phyloP scores from a whole-genome alignment of 2,329 filamentous ascomycete genomes.

The Aspergillus brasiliensis region DNA sequence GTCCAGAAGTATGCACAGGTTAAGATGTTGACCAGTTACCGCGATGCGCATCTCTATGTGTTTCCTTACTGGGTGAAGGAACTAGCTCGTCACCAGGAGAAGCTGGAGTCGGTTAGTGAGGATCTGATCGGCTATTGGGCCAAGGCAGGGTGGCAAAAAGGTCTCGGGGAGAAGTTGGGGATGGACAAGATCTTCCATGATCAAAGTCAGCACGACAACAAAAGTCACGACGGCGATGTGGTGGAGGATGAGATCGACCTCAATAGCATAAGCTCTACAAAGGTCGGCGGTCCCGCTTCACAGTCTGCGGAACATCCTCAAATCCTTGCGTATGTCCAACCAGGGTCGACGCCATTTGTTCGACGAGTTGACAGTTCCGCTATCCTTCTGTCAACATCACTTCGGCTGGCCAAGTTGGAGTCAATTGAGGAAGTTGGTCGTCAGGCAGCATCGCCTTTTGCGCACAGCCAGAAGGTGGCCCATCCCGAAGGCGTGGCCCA shows the following conservation, averaged over 20 bases:
- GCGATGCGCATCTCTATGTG: slow-evolving; percentile 93
- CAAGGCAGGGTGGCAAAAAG: slow-evolving; percentile 87
- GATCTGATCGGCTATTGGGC: slow-evolving; percentile 95
- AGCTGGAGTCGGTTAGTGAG: slow-evolving; percentile 84
- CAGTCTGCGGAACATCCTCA: neutral
- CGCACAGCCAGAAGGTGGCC: slow-evolving; percentile 77
- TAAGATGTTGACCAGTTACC: slow-evolving; percentile 78
- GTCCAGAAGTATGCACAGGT: slow-evolving; percentile 73
- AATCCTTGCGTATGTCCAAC: neutral
- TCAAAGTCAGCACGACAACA: slow-evolving; percentile 39
- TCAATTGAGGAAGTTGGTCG: slow-evolving; percentile 64
- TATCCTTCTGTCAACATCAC: slow-evolving; percentile 76
- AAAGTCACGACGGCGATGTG: slow-evolving; percentile 42
- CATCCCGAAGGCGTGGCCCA: slow-evolving; percentile 80
- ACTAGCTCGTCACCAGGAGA: slow-evolving; percentile 76
- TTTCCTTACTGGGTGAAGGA: slow-evolving; percentile 90
- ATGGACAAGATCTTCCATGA: slow-evolving; percentile 65
- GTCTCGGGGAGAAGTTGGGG: slow-evolving; percentile 75
- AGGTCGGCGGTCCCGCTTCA: slow-evolving; percentile 31
- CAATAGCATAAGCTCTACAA: slow-evolving; percentile 57
- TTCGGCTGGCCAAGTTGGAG: slow-evolving; percentile 81
- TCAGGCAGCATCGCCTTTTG: slow-evolving; percentile 67
- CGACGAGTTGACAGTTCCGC: slow-evolving; percentile 86
- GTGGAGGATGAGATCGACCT: slow-evolving; percentile 59
- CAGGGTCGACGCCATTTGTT: slow-evolving; percentile 64